Evolutionary conservation across 495 filamentous ascomycete species (phyloP).

Genomic region (Aspergillus carlsbadensis): DNA sequence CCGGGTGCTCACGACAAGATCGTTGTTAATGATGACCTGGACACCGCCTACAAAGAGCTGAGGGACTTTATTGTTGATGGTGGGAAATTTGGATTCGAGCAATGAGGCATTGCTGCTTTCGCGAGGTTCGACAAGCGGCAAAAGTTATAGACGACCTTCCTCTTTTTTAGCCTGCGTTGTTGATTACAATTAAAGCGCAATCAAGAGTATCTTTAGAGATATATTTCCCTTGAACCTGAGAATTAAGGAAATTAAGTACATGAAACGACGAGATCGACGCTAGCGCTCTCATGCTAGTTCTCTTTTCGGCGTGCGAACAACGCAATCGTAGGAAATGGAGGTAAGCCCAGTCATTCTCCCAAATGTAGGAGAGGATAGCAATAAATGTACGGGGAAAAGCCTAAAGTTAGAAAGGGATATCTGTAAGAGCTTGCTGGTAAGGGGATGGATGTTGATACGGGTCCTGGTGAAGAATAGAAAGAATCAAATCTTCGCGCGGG

Average conservation of each 20-base stretch:
- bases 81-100: constrained; percentile 38
- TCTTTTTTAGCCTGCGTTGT: not conserved
- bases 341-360: constrained; percentile 20
- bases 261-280: constrained; percentile 32
- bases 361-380: constrained; percentile 23
- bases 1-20: constrained; percentile 78
- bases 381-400: constrained; percentile 29
- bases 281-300: constrained; percentile 32
- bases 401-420: constrained; percentile 47
- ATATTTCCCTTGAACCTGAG: constrained; percentile 25
- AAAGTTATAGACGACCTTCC: not conserved
- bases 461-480: constrained; percentile 16
- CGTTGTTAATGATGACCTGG: constrained; percentile 87
- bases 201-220: constrained; percentile 2
- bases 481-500: constrained; percentile 11
- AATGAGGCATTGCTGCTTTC: constrained; percentile 16
- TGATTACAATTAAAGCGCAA: not conserved
- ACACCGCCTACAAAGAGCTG: constrained; percentile 77
- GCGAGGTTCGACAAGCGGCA: not conserved
- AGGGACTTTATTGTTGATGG: constrained; percentile 61
- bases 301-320: constrained; percentile 29
- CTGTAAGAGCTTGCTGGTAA: constrained; percentile 43
- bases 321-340: constrained; percentile 29
- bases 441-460: constrained; percentile 25
- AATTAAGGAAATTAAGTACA: constrained; percentile 48